Base-by-base conservation (phyloP, 176 grass and related monocot genomes). In the Aegilops speltoides region DNA sequence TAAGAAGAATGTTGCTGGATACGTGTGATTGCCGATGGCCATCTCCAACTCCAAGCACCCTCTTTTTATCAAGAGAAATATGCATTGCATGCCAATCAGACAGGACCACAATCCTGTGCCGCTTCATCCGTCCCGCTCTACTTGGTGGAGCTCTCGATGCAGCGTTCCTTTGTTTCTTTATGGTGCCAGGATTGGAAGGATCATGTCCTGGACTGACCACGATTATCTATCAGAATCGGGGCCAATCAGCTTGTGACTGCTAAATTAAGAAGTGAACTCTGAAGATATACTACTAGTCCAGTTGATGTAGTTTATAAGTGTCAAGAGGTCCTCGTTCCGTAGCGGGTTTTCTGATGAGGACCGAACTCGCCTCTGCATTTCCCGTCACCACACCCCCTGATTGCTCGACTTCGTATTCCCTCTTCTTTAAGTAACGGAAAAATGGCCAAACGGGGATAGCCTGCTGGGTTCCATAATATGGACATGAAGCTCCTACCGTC, bases 141-240 rank as follows among this genome's bases (percentile, higher is more conserved):
- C 80, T 82, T 54, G 89, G 77, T 91, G 89, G 68, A 87, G 81
- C 89, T 88, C 68, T 88, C 77, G 70, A 91, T 85, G 86, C 36
- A 72, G 40, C 16, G 68, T n/a, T 48, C 28, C 56, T 70, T 77
- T 69, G 73, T 74, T 88, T 88, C 72, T 88, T 91, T 82, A 82
- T 82, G 76, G 40, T 64, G 71, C 73, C 11, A 32, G 56, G 7
- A 20, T 59, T 59, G 20, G 52, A 50, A 69, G 71, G 72, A 50
- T 38, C 17, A 31, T 32, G 73, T 23, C 38, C 77, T 77, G 52
- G 80, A 70, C 81, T 88, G 77, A 91, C 86, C 64, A 52, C 17
- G n/a, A 32, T 85, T 82, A 76, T 85, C 71, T 83, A 82, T 64
- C 66, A 45, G 11, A n/a, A 17, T n/a, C n/a, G n/a, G n/a, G n/a